Base-by-base conservation (phyloP, 331 rosid genomes). In the Acacia pycnantha region DNA sequence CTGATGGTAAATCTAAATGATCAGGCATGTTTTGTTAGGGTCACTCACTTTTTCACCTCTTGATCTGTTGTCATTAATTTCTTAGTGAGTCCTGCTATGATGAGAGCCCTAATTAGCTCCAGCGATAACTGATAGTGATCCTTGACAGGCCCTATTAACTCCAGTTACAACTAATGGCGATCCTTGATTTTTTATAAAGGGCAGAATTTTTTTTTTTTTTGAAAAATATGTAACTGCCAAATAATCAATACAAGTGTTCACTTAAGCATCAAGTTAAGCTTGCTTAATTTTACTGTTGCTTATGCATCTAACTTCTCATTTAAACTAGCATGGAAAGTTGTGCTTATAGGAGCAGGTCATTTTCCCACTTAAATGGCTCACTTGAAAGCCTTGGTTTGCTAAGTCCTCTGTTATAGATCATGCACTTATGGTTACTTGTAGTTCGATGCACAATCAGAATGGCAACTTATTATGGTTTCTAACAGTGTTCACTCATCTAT, bases 401-500 rank as follows among this genome's bases (percentile, higher is more conserved):
- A 41, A n/a, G 26, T 65, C 65, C 27, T 82, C 61, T 66, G 76
- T 61, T 53, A 31, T 31, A 54, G 62, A 26, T 46, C 77, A 35
- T 72, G 76, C 61, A 35, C 15, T 64, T 67, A 73, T 81, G 44
- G 75, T 74, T 73, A 29, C 76, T 37, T 81, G 69, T 22, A 50
- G 62, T 73, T 24, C 33, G 66, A 82, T 87, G 71, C 27, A 33
- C 35, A 68, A n/a, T 73, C 29, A 41, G 48, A 41, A 29, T 72
- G 14, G 41, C 72, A 26, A 31, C 61, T 56, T 75, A 43, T 78
- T 51, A 13, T 78, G 51, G 67, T 66, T 82, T 59, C 83, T 85
- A 43, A 87, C 65, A 47, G 47, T 70, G 59, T 59, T 47, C 81
- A 29, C 86, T 77, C 44, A 67, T 44, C 85, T 79, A 48, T 67